Evolutionary conservation across 2,329 filamentous ascomycete genomes (phyloP).

Genomic region (Coniochaeta pulveracea): DNA sequence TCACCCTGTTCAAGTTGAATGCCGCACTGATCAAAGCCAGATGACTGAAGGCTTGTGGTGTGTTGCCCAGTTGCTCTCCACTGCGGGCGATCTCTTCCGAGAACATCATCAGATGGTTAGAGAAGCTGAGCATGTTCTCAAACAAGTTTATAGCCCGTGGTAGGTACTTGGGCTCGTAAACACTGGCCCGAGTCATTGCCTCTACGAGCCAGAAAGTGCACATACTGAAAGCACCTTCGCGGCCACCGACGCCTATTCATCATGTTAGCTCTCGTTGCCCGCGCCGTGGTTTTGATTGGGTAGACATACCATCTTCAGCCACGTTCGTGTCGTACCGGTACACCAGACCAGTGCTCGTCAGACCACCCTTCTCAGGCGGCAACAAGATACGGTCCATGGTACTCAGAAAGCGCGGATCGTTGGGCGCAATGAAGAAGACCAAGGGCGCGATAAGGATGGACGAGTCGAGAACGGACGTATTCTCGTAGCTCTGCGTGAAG

Average conservation of each 20-base stretch:
- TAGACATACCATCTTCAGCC: slow-evolving; percentile 52
- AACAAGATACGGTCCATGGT: slow-evolving; percentile 64
- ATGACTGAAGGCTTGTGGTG: slow-evolving; percentile 69
- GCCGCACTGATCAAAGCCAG: slow-evolving; percentile 65
- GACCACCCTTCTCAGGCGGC: slow-evolving; percentile 61
- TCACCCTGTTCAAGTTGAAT: slow-evolving; percentile 54
- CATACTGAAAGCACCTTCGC: slow-evolving; percentile 70
- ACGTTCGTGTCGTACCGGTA: slow-evolving; percentile 62
- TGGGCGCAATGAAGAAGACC: slow-evolving; percentile 70
- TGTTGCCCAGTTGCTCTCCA: slow-evolving; percentile 71
- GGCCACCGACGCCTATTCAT: slow-evolving; percentile 53
- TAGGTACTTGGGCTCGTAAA: slow-evolving; percentile 55
- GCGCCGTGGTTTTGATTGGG: not conserved
- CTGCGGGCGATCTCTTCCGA: slow-evolving; percentile 66
- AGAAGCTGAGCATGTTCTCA: slow-evolving; percentile 67
- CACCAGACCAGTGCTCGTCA: slow-evolving; percentile 65
- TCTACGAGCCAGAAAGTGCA: slow-evolving; percentile 78
- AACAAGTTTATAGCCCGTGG: slow-evolving; percentile 55
- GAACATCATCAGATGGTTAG: slow-evolving; percentile 69
- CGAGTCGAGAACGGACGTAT: slow-evolving; percentile 57
- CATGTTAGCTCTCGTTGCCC: slow-evolving; percentile 9
- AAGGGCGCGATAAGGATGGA: slow-evolving; percentile 66
- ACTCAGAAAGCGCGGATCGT: slow-evolving; percentile 62
- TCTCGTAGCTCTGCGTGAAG: slow-evolving; percentile 70
- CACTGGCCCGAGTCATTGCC: slow-evolving; percentile 57